A percentile compares a stretch with the other conserved stretches of the same genome.
Evolutionary conservation across 768 basidiomycete genomes (phyloP).

Genomic region (Lactifluus piperatus): DNA sequence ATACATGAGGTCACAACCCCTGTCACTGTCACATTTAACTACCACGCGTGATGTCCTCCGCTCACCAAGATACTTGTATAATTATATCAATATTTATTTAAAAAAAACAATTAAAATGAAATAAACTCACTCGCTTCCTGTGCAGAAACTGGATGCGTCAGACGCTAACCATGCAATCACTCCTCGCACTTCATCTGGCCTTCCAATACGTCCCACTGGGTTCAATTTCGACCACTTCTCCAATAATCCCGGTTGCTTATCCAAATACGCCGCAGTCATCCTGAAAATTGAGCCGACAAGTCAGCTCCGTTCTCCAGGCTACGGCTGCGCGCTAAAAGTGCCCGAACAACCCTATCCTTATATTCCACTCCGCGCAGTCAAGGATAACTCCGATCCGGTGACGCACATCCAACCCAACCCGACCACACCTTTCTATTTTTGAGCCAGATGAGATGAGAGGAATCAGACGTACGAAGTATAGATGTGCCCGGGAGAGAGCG

Average conservation of each 20-base stretch:
- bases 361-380: slow-evolving; percentile 2
- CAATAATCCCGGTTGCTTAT: slow-evolving; percentile 50
- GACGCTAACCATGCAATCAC: slow-evolving; percentile 64
- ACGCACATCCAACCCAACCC: no score
- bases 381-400: background rate
- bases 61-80: slow-evolving; percentile 44
- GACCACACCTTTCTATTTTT: no score
- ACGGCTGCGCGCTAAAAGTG: slow-evolving; percentile 7
- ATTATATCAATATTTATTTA: background rate
- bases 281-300: slow-evolving; percentile 26
- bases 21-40: slow-evolving; percentile 1
- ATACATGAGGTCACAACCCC: background rate
- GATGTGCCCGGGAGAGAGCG: slow-evolving; percentile 69
- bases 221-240: slow-evolving; percentile 63
- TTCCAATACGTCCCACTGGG: slow-evolving; percentile 62
- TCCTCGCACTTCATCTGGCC: slow-evolving; percentile 65
- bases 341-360: background rate
- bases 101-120: background rate
- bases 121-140: slow-evolving; percentile 69
- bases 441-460: background rate
- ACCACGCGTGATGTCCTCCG: slow-evolving; percentile 61
- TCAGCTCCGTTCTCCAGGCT: background rate
- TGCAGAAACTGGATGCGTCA: slow-evolving; percentile 71
- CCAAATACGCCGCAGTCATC: slow-evolving; percentile 69
- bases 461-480: slow-evolving; percentile 37